phyloP scores from a whole-genome alignment of 1,139 yeast genomes.

The Lodderomyces metapsilosis region DNA sequence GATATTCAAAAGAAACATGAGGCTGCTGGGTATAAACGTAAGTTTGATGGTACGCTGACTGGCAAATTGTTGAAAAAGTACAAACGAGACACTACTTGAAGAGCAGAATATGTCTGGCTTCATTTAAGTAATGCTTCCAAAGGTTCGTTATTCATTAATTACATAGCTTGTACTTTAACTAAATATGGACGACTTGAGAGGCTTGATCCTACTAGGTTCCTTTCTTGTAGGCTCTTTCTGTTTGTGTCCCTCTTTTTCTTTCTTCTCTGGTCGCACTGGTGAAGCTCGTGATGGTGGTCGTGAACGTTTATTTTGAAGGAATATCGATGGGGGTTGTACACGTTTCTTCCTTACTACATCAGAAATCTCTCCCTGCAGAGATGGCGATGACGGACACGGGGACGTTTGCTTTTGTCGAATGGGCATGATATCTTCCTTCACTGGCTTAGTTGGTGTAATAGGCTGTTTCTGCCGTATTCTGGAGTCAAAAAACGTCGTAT shows the following conservation, averaged over 20 bases:
- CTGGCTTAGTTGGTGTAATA: slow-evolving; percentile 1
- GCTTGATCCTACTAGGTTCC: slow-evolving; percentile 20
- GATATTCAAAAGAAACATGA: slow-evolving; percentile 24
- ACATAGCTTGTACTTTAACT: slow-evolving; percentile 14
- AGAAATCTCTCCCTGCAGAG: background rate
- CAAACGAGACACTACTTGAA: slow-evolving; percentile 2
- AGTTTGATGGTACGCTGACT: slow-evolving; percentile 23
- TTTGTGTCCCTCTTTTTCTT: slow-evolving; percentile 4
- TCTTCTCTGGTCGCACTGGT: slow-evolving; percentile 8
- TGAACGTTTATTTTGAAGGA: slow-evolving; percentile 19
- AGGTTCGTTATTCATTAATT: background rate
- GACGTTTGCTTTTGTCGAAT: slow-evolving; percentile 5
- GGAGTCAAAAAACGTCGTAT: slow-evolving; percentile 13
- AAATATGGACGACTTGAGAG: slow-evolving; percentile 34
- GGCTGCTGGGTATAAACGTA: slow-evolving; percentile 25
- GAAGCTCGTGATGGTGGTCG: slow-evolving; percentile 3
- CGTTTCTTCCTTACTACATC: slow-evolving; percentile 12
- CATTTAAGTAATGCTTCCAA: background rate
- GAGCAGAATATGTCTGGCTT: background rate
- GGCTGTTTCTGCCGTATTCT: slow-evolving; percentile 3
- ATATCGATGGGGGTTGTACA: slow-evolving; percentile 22
- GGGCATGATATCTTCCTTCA: slow-evolving; percentile 7
- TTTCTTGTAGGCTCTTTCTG: slow-evolving; percentile 3
- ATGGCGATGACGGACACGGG: slow-evolving; percentile 5
- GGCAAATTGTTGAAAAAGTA: slow-evolving; percentile 29